Evolutionary conservation across 108 stramenopile genomes (phyloP), one percentile per base, ranked within the genome.

Genomic region (Poteriospumella lacustris): DNA sequence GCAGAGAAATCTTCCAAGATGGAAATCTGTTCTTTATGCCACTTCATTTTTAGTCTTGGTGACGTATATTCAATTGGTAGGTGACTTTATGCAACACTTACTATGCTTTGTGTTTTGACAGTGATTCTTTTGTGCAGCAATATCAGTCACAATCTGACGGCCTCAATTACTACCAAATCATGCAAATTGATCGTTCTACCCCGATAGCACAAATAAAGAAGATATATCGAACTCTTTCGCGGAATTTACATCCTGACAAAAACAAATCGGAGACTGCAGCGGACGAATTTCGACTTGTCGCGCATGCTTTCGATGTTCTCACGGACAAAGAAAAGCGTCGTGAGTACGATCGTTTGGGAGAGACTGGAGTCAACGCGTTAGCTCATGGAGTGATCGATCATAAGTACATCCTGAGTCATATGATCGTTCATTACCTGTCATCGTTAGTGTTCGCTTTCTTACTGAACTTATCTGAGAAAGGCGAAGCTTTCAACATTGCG

Each of bases 221-320:
- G 5, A 92, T 95, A 43, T 98, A 98, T 91, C 93, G 94, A 78
- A 90, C 87, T 64, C 85, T 96, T 42, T 88, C 90, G 58, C 86
- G 96, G 19, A 90, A 94, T 86, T 90, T 96, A 24, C 97, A 98
- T 80, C 97, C 97, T 0, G 97, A 98, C 87, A 98, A 98, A 84
- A 96, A 96, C 82, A 90, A 88, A 41, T 88, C 88, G 56, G 92
- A 92, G 19, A 83, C 87, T 68, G 98, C 98, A 0, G 87, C 92
- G 19, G 92, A 93, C 60, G 82, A 93, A 68, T 99, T 99, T 79
- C 40, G 33, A 12, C 15, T 5, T 5, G 12, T 56, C 3, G 36
- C 26, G 26, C 5, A 5, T 56, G 70, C 70, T 24, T 73, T 12
- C 24, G 47, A 73, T 73, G 70, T 73, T 5, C 41, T 73, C 9